Base-by-base conservation (phyloP, 2,329 filamentous ascomycete genomes). In the Colletotrichum shisoi region DNA sequence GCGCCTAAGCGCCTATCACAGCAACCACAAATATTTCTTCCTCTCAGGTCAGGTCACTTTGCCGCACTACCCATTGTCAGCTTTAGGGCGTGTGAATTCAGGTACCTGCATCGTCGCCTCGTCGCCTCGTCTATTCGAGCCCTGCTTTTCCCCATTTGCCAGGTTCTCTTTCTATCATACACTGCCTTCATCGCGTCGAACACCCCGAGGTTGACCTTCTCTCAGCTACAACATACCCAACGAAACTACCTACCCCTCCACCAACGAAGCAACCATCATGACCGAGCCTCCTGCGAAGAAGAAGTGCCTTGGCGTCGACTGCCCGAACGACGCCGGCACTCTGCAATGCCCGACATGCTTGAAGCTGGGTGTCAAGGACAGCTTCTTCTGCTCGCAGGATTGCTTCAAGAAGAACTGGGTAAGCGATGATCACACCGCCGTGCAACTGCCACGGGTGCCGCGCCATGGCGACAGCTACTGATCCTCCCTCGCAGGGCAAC, bases 341-440 rank as follows among this genome's bases (percentile, higher is more conserved):
- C 82, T 99, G 53, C 94, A 98, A 79, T 99, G 95, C 79, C 95
- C 95, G 62, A 98, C 92, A 57, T 99, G 95, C 78, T 85, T 97
- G 74, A 97, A 97, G 81, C 83, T 94, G 51, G 92, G 91, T 61
- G 90, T 89, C 73, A 89, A 94, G 76, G 92, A 95, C 75, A 96
- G 93, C 82, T 97, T 89, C 81, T 99, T 98, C 82, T 99, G 95
- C 83, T 93, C 93, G 34, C 95, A 99, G 79, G 95, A 98, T 73
- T 99, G 95, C 84, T 99, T 99, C 82, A 98, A 97, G 85, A 90
- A 89, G 79, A 99, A 93, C 83, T 99, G 95, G 95, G 95, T 98
- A 88, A 73, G 87, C 73, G 57, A 17, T 17, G 9, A 27, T 7
- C 6, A 57, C 27, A 15, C 21, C 39, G 19, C 34, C 27, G 17